Conservation (phyloP, 2,329 filamentous ascomycete species). For the Thielaviopsis ethacetica region DNA sequence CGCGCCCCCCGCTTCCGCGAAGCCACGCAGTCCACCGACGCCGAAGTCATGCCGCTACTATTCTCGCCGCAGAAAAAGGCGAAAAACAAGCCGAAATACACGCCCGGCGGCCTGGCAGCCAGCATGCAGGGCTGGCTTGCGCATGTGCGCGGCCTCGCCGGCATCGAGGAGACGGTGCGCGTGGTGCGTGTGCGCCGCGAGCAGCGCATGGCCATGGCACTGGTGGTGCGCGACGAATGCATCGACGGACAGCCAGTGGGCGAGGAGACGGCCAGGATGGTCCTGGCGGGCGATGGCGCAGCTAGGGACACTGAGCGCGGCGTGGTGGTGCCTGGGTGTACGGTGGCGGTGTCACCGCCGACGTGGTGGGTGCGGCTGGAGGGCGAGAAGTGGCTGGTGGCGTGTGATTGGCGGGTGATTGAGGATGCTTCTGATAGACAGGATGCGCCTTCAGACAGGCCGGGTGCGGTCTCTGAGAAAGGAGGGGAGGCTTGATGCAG, state of each 20-base stretch:
- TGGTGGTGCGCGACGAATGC: neutral
- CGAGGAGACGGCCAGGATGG: neutral
- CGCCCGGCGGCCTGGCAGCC: conserved; percentile 23
- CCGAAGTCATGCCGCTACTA: conserved; percentile 14
- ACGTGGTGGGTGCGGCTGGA: conserved; percentile 2
- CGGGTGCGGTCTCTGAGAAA: neutral
- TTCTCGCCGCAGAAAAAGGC: conserved; percentile 17
- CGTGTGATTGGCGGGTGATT: conserved; percentile 3
- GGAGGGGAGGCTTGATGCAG: too few species aligned
- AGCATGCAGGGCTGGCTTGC: conserved; percentile 26
- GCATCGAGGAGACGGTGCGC: neutral
- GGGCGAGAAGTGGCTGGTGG: conserved; percentile 3
- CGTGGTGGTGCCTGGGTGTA: neutral
- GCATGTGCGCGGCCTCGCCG: conserved; percentile 17
- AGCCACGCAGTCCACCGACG: conserved; percentile 11
- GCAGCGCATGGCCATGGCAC: neutral
- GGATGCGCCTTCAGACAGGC: neutral
- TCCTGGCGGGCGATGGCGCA: neutral
- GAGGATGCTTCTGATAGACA: neutral
- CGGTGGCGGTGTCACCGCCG: neutral
- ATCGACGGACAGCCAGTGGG: neutral
- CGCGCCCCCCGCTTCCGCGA: conserved; percentile 25
- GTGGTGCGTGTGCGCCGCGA: neutral
- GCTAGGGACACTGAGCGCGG: neutral
- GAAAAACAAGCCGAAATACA: conserved; percentile 14